Percentiles rank a stretch among this genome's conserved stretches.
Evolutionary conservation across 495 filamentous ascomycete species (phyloP).

Genomic region (Podospora tetraspora): DNA sequence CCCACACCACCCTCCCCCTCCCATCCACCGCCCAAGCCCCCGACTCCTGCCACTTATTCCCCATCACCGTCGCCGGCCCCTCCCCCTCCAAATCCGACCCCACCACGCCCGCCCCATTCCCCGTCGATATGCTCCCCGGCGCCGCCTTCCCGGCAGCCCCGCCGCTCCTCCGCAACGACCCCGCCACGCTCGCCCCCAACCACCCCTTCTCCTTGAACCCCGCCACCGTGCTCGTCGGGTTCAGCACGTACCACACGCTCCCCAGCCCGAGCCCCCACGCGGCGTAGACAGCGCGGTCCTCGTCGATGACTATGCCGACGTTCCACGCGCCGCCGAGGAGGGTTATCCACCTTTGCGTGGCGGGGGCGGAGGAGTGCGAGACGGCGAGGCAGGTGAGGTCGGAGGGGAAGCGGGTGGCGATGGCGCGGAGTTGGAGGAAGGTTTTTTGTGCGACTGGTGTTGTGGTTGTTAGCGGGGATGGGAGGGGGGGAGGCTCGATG

Average conservation of each 20-base stretch:
- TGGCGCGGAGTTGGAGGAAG: slow-evolving; percentile 43
- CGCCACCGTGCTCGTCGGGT: slow-evolving; percentile 38
- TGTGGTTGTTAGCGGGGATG: not conserved
- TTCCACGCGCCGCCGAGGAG: slow-evolving; percentile 44
- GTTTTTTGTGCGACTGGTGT: slow-evolving; percentile 52
- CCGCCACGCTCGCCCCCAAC: slow-evolving; percentile 37
- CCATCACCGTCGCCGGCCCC: slow-evolving; percentile 47
- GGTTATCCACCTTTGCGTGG: slow-evolving; percentile 47
- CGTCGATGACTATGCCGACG: slow-evolving; percentile 48
- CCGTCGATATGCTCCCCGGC: slow-evolving; percentile 5
- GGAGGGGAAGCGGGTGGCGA: slow-evolving; percentile 39
- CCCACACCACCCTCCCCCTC: slow-evolving; percentile 49
- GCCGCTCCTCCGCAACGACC: slow-evolving; percentile 29
- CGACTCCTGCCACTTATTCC: slow-evolving; percentile 56
- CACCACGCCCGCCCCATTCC: slow-evolving; percentile 10
- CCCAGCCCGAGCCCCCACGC: slow-evolving; percentile 50
- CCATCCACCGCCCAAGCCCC: slow-evolving; percentile 54
- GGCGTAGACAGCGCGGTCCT: slow-evolving; percentile 46
- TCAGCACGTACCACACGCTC: slow-evolving; percentile 46
- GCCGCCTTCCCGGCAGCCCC: not conserved
- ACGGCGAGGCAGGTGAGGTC: slow-evolving; percentile 47
- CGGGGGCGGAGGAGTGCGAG: slow-evolving; percentile 45
- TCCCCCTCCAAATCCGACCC: slow-evolving; percentile 15
- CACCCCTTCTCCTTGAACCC: slow-evolving; percentile 43
- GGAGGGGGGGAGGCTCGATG: not conserved